Base-by-base conservation (phyloP, 2,329 filamentous ascomycete species). In the Elsinoe arachidis region DNA sequence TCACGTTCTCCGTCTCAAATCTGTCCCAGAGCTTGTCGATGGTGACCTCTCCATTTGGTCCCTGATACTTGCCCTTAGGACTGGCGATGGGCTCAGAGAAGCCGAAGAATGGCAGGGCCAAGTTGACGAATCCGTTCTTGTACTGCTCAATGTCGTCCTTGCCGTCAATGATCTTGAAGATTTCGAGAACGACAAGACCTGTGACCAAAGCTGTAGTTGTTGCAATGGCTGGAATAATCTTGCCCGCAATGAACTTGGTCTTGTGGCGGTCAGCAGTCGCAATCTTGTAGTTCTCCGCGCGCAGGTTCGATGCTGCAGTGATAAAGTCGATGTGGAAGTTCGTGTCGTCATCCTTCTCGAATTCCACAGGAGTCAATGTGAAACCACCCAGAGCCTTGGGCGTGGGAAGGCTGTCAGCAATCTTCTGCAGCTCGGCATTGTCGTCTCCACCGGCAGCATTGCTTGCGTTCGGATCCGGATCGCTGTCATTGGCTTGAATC, bases 301-400 rank as follows among this genome's bases (percentile, higher is more conserved):
- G 88, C 60, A 99, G 78, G 71, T 99, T 99, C 77, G 91, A 96
- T 63, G 91, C 91, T 1, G 91, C 90, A 6, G 93, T 95, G 74
- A 99, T 97, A 77, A 99, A 99, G 73, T 97, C 93, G 67, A 99
- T 99, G 77, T 99, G 93, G 73, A 93, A 84, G 73, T 99, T 99
- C 53, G 87, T 89, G 72, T 99, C 95, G 67, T 99, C 93, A 63
- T 99, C 93, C 79, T 99, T 99, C 75, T 99, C 90, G 67, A 99
- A 99, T 66, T 97, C 93, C 5, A 97, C 93, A 2, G 92, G 88
- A 58, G 85, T 83, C 55, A 99, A 77, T 74, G 91, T 91, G 80
- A 95, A 95, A 34, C 90, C 90, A 23, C 88, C 86, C 52, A 99
- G 76, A 39, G 84, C 83, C 69, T 87, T 91, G 14, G 92, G 85